Evolutionary conservation across 441 rosid species (phyloP).

Genomic region (Cnidoscolus chayamansa): DNA sequence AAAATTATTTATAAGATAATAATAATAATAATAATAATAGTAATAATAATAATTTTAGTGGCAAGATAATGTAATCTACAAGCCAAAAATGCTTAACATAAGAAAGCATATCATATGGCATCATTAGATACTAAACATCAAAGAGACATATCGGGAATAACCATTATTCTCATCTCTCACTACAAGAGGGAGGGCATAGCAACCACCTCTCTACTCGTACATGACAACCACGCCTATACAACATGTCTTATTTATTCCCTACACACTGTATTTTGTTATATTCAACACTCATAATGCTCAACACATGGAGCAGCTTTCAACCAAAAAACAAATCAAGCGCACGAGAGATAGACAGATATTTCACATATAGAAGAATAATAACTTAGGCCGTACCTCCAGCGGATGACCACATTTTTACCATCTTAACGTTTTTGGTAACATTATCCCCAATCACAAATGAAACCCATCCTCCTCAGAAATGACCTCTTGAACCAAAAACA

Average conservation of each 20-base stretch:
- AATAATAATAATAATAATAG: no score
- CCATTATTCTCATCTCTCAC: constrained; percentile 8
- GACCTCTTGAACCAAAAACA: background rate
- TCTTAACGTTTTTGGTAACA: background rate
- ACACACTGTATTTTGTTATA: background rate
- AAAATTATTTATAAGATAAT: no score
- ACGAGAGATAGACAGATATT: background rate
- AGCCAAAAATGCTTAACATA: background rate
- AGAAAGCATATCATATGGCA: background rate
- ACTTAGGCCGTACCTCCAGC: constrained; percentile 6
- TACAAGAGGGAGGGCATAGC: background rate
- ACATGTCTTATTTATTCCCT: background rate
- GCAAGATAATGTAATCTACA: background rate
- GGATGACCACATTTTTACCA: background rate
- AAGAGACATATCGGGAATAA: background rate
- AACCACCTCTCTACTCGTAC: background rate
- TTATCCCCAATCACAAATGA: constrained; percentile 3
- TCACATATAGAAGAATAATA: background rate
- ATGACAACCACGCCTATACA: background rate
- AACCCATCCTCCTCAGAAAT: background rate
- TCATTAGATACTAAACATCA: background rate
- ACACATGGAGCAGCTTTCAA: background rate
- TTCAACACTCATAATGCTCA: background rate
- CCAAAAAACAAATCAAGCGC: background rate
- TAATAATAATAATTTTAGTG: no score